Conservation (phyloP, 768 basidiomycete species). For the Leccinum aurantiacum region DNA sequence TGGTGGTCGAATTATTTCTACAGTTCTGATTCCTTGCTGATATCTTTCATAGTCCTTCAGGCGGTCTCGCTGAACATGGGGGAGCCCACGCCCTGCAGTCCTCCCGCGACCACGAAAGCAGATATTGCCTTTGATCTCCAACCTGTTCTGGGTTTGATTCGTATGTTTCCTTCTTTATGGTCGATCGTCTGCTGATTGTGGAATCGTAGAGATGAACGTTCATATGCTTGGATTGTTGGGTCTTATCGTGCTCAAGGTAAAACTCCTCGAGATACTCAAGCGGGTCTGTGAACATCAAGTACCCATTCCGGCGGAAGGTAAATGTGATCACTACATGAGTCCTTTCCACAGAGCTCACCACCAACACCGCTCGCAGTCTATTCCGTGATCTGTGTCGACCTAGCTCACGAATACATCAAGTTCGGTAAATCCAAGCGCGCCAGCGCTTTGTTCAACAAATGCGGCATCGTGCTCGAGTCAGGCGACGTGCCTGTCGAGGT, state of each 20-base stretch:
- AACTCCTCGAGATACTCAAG: slow-evolving; percentile 62
- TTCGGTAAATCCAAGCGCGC: slow-evolving; percentile 78
- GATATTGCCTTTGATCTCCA: slow-evolving; percentile 27
- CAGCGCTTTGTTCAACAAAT: slow-evolving; percentile 58
- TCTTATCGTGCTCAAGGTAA: slow-evolving; percentile 62
- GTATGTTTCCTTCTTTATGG: slow-evolving; percentile 39
- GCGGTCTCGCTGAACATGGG: slow-evolving; percentile 20
- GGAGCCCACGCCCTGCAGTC: slow-evolving; percentile 3
- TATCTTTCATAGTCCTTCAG: slow-evolving; percentile 8
- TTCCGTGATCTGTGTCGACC: slow-evolving; percentile 59
- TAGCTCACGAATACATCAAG: slow-evolving; percentile 77
- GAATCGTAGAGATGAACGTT: slow-evolving; percentile 48
- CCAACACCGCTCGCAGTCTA: slow-evolving; percentile 44
- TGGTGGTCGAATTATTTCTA: slow-evolving; percentile 26
- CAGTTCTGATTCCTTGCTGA: not conserved
- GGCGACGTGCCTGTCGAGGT: slow-evolving; percentile 51
- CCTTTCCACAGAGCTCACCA: not conserved
- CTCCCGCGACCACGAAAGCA: slow-evolving; percentile 2
- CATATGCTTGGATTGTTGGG: slow-evolving; percentile 71
- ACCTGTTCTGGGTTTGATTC: slow-evolving; percentile 47
- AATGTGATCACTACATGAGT: slow-evolving; percentile 7
- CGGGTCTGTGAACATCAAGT: slow-evolving; percentile 54
- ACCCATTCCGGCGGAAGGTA: slow-evolving; percentile 49
- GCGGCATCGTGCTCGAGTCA: slow-evolving; percentile 44
- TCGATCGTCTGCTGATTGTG: not conserved